These are phyloP conservation scores for Meyerozyma athensensis DNA, from an alignment of 1,139 yeast species.

Conservation along the genomic window DNA sequence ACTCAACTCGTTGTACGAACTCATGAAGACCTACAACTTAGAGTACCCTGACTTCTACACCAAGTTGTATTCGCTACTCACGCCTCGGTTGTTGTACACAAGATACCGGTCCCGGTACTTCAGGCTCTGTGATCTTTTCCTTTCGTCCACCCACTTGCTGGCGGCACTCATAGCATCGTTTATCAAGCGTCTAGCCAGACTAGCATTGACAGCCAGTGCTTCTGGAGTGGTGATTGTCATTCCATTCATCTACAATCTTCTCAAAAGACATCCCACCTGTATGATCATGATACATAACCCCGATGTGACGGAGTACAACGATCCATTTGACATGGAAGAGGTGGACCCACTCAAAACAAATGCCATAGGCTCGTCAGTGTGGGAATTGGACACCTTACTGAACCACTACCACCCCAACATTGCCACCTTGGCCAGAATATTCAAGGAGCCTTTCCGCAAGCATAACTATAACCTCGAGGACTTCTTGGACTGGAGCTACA, in stretches of 20 bases:
- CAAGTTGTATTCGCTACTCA: constrained; percentile 75
- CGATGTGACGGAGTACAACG: constrained; percentile 38
- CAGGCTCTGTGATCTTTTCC: constrained; percentile 78
- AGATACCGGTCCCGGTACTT: constrained; percentile 83
- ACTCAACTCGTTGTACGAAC: constrained; percentile 79
- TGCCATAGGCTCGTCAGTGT: constrained; percentile 80
- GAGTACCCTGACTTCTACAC: constrained; percentile 90
- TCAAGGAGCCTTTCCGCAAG: constrained; percentile 85
- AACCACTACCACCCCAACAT: constrained; percentile 95
- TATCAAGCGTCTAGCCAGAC: constrained; percentile 73
- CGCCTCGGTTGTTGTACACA: constrained; percentile 70
- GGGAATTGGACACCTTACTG: constrained; percentile 84
- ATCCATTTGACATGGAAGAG: constrained; percentile 65
- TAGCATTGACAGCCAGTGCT: constrained; percentile 79
- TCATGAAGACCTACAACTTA: constrained; percentile 76
- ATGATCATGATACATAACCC: constrained; percentile 78
- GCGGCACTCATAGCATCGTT: constrained; percentile 83
- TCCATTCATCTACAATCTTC: constrained; percentile 86
- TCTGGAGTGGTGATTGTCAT: constrained; percentile 82
- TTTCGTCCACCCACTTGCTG: constrained; percentile 85
- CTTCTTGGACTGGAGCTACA: constrained; percentile 87
- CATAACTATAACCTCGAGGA: constrained; percentile 87
- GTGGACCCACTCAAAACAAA: constrained; percentile 70
- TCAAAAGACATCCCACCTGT: constrained; percentile 90
- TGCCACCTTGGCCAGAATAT: constrained; percentile 84